These are phyloP conservation scores for Phytomonas sp. DNA, from an alignment of 208 protist species.

Conservation along the genomic window DNA sequence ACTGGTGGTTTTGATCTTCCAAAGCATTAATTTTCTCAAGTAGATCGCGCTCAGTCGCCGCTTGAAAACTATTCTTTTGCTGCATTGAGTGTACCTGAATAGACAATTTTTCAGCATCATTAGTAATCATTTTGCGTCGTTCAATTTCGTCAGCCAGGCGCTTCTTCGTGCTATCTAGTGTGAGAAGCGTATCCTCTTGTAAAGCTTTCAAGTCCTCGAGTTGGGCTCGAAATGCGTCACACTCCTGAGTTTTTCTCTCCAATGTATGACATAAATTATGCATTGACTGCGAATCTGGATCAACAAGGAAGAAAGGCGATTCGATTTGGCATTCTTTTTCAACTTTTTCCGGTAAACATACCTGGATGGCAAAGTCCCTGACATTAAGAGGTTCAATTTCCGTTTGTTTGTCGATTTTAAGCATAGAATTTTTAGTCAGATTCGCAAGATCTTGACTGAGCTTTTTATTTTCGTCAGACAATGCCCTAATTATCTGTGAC, in stretches of 20 bases:
- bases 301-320: constrained; percentile 17
- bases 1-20: constrained; percentile 40
- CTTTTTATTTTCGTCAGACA: constrained; percentile 15
- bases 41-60: constrained; percentile 39
- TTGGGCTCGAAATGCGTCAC: constrained; percentile 41
- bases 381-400: constrained; percentile 6
- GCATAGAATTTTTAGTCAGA: neutral
- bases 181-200: constrained; percentile 33
- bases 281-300: constrained; percentile 24
- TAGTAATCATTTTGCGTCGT: constrained; percentile 21
- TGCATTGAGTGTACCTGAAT: constrained; percentile 64
- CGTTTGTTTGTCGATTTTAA: constrained; percentile 18
- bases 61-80: constrained; percentile 53
- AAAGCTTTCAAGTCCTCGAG: constrained; percentile 44
- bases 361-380: constrained; percentile 7
- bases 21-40: constrained; percentile 24
- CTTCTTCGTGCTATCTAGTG: constrained; percentile 34
- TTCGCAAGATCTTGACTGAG: neutral
- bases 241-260: constrained; percentile 60
- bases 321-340: constrained; percentile 41
- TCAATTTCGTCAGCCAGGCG: constrained; percentile 38
- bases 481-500: neutral
- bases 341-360: neutral
- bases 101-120: constrained; percentile 51
- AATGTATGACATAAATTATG: constrained; percentile 34